Base-by-base conservation (phyloP, 768 basidiomycete species). In the Mycena pura region DNA sequence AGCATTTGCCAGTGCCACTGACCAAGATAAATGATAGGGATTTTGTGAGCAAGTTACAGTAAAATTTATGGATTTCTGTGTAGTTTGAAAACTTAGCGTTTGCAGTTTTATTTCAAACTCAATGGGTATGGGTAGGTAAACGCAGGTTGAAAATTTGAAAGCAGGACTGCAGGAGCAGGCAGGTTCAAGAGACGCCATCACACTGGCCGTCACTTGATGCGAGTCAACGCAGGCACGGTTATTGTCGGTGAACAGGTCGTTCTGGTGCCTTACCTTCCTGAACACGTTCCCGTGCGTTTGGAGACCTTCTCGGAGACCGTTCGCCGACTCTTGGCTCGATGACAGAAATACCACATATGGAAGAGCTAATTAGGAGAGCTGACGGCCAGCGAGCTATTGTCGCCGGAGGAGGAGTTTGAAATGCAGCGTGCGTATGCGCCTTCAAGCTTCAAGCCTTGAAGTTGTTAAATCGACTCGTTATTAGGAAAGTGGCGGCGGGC, bases 311-410 rank as follows among this genome's bases (percentile, higher is more conserved):
- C 22, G 21, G n/a, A 52, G 59, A 28, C 14, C 38, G 17, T 10
- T 49, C 17, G 62, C 45, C 17, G 13, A 21, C 32, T 24, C 32
- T 24, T 24, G 34, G n/a, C 40, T 15, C 39, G 19, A 31, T 65
- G 29, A 65, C 62, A 95, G 92, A 90, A 77, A 69, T 98, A 97
- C 69, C 86, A 96, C 70, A 80, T 82, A 63, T 98, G 95, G 95
- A 96, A 31, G 86, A 86, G 63, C 77, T 98, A 53, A 84, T n/a
- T n/a, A n/a, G n/a, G 88, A 39, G 81, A 85, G 47, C 78, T 90
- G n/a, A 97, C 94, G 0, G 94, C 94, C 5, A 94, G 92, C 59
- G 94, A 96, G 66, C 89, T 89, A 5, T 80, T 97, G 39, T 84
- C 83, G 8, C 75, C 93, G 7, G 87, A 90, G 60, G 86, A 96